Conservation (phyloP, 2,329 filamentous ascomycete species). For the Fonsecaea pugnacius region DNA sequence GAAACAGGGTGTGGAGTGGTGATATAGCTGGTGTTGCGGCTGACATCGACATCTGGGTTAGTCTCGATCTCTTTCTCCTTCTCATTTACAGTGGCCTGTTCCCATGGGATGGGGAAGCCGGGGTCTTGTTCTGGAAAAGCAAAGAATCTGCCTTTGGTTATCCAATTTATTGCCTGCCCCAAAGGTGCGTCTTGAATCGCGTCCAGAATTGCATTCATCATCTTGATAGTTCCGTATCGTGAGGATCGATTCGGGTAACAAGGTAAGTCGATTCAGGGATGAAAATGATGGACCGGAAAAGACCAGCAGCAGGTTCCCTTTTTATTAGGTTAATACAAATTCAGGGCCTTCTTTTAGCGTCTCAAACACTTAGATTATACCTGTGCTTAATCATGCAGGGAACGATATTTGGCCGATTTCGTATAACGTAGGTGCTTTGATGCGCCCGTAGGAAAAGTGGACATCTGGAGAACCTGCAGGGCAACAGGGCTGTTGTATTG, state of each 20-base stretch:
- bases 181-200: slow-evolving; percentile 50
- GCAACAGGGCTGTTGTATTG: neutral
- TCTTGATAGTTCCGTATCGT: neutral
- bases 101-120: slow-evolving; percentile 42
- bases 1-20: slow-evolving; percentile 10
- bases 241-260: neutral
- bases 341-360: neutral
- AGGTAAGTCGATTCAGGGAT: neutral
- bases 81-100: slow-evolving; percentile 25
- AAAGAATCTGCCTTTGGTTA: slow-evolving; percentile 49
- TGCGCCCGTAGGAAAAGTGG: neutral
- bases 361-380: neutral
- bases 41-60: neutral
- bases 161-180: slow-evolving; percentile 51
- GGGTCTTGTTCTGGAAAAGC: slow-evolving; percentile 52
- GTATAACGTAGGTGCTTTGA: neutral
- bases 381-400: neutral
- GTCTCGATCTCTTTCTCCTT: slow-evolving; percentile 32
- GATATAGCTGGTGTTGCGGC: slow-evolving; percentile 4
- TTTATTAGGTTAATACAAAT: neutral
- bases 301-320: neutral
- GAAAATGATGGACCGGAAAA: neutral
- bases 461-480: neutral
- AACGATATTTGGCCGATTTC: neutral
- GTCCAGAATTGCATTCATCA: slow-evolving; percentile 21